Percentiles rank a stretch among this genome's conserved stretches.
These are phyloP conservation scores for Aspergillus nidulans DNA, from an alignment of 495 filamentous ascomycete species.

Conservation along the genomic window DNA sequence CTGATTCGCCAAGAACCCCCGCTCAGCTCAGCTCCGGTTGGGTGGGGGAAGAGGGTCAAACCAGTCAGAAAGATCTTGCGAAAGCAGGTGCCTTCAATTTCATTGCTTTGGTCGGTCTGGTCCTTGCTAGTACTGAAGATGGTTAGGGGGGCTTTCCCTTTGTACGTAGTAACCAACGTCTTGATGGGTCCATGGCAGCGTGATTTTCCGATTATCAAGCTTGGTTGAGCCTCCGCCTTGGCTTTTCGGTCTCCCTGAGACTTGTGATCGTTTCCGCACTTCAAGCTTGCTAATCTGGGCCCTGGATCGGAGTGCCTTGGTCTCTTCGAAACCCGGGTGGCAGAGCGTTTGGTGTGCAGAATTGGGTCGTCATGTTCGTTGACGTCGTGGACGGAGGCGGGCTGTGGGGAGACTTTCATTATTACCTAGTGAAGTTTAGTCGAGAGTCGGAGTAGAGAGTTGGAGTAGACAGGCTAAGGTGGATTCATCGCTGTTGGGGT, in stretches of 20 bases:
- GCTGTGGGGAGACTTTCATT: constrained; percentile 12
- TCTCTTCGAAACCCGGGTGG: background rate
- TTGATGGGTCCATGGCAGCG: constrained; percentile 6
- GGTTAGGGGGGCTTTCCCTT: background rate
- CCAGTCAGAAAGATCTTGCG: constrained; percentile 15
- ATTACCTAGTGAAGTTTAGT: no score
- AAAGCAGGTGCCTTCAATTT: constrained; percentile 10
- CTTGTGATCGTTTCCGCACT: no score
- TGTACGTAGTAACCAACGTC: constrained; percentile 1
- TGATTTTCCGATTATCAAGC: constrained; percentile 8
- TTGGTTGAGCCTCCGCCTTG: background rate
- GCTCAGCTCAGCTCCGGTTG: no score
- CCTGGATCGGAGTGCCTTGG: background rate
- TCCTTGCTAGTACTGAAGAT: constrained; percentile 14
- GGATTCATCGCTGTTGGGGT: no score
- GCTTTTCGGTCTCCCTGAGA: no score
- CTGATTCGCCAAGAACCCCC: background rate
- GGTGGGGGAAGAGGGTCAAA: background rate
- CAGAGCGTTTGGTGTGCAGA: constrained; percentile 21
- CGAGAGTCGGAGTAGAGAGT: no score
- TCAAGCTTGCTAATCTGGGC: no score
- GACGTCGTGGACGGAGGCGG: constrained; percentile 13
- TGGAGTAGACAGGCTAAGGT: no score
- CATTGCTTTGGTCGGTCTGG: constrained; percentile 4
- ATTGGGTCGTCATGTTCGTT: constrained; percentile 4